These are phyloP conservation scores for Cytidiella melzeri DNA, from an alignment of 768 basidiomycete genomes.

Conservation along the genomic window DNA sequence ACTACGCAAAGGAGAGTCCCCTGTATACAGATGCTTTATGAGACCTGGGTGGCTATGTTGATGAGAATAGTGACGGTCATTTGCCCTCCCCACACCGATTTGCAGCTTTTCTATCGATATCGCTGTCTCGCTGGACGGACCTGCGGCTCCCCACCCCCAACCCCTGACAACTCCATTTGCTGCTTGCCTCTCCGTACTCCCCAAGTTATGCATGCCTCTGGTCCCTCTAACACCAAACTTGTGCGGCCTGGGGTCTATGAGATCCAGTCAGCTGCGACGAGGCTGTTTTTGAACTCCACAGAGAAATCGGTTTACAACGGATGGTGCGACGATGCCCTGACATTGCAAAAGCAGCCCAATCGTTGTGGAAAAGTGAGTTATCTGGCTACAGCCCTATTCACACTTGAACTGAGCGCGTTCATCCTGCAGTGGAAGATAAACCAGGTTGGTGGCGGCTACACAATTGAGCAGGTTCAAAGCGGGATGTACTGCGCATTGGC, in stretches of 20 bases:
- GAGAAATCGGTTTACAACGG: conserved; percentile 4
- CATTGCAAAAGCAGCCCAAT: background rate
- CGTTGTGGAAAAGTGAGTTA: conserved; percentile 5
- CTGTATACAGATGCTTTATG: too few species aligned
- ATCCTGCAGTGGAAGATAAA: conserved; percentile 6
- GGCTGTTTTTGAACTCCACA: conserved; percentile 4
- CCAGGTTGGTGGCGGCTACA: conserved; percentile 4
- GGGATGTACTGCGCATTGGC: conserved; percentile 6
- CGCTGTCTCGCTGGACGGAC: too few species aligned
- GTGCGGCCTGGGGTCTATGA: conserved; percentile 2
- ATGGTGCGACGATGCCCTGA: conserved; percentile 7
- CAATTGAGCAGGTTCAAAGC: conserved; percentile 5
- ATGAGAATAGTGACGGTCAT: too few species aligned
- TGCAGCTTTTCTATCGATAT: too few species aligned
- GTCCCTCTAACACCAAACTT: background rate
- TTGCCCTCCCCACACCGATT: too few species aligned
- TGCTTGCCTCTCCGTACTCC: too few species aligned
- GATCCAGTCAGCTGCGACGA: background rate
- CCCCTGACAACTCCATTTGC: too few species aligned
- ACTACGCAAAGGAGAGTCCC: too few species aligned
- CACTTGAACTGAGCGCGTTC: background rate
- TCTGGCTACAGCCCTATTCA: background rate
- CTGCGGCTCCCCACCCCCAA: too few species aligned
- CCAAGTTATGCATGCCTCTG: too few species aligned
- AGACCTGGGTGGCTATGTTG: too few species aligned